These are phyloP conservation scores for Paramyrothecium sp. DNA, from an alignment of 2,329 filamentous ascomycete genomes.

Conservation along the genomic window DNA sequence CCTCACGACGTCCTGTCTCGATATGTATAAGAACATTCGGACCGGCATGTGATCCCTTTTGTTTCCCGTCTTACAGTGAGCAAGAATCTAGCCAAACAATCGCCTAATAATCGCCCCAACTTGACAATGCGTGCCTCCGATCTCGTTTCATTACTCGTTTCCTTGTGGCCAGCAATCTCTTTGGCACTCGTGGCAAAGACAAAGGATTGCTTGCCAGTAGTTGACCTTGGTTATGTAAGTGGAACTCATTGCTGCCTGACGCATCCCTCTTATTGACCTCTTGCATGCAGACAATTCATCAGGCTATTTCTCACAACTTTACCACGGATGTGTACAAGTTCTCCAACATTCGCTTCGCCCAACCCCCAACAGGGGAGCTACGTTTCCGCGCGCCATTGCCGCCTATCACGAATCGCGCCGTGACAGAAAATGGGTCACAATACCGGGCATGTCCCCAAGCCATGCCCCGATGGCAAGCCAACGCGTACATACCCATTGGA, in stretches of 20 bases:
- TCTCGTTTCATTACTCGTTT: neutral
- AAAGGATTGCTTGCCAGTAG: slow-evolving; percentile 3
- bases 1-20: neutral
- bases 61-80: too few species aligned
- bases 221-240: slow-evolving; percentile 9
- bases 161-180: neutral
- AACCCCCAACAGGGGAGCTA: slow-evolving; percentile 12
- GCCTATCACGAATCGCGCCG: slow-evolving; percentile 3
- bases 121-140: neutral
- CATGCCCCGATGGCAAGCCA: slow-evolving; percentile 5
- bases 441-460: slow-evolving; percentile 14
- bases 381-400: slow-evolving; percentile 15
- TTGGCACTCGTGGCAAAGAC: neutral
- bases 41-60: neutral
- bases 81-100: neutral
- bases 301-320: slow-evolving; percentile 6
- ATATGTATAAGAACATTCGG: too few species aligned
- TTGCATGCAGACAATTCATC: slow-evolving; percentile 4
- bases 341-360: slow-evolving; percentile 20
- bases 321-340: slow-evolving; percentile 16
- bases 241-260: too few species aligned
- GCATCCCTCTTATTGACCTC: neutral
- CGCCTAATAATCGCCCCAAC: neutral
- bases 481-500: slow-evolving; percentile 1
- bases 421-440: slow-evolving; percentile 10